phyloP scores from a whole-genome alignment of 305 asterid genomes.

The Fraxinus baroniana region DNA sequence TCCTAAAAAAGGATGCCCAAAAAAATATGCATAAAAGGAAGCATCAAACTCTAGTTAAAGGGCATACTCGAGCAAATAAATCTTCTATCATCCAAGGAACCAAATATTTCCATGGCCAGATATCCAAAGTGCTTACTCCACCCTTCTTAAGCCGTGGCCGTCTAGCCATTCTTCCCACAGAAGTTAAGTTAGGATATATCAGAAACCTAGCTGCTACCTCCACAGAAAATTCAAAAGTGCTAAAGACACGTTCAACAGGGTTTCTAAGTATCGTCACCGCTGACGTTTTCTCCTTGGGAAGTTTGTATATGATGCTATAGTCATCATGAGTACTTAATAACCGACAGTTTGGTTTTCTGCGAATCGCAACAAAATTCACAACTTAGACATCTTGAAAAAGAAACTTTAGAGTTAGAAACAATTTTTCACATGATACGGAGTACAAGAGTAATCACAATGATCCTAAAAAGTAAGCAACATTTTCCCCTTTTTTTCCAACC shows the following conservation, averaged over 20 bases:
- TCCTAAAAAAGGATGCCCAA: background rate
- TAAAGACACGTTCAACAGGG: conserved; percentile 69
- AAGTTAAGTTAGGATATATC: conserved; percentile 87
- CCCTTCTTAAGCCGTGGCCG: conserved; percentile 50
- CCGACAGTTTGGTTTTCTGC: conserved; percentile 82
- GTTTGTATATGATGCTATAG: conserved; percentile 83
- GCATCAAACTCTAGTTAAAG: conserved; percentile 18
- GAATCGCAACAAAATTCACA: conserved; percentile 18
- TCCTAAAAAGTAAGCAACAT: conserved; percentile 8
- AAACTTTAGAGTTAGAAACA: conserved; percentile 2
- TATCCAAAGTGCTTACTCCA: conserved; percentile 81
- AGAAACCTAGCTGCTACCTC: conserved; percentile 97
- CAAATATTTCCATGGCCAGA: conserved; percentile 99
- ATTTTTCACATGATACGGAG: background rate
- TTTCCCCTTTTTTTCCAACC: background rate
- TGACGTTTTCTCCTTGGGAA: conserved; percentile 75
- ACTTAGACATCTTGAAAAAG: conserved; percentile 18
- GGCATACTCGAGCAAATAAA: conserved; percentile 86
- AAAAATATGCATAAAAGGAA: conserved; percentile 13
- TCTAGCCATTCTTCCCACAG: conserved; percentile 54
- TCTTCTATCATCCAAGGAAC: conserved; percentile 99
- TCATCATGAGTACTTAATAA: conserved; percentile 91
- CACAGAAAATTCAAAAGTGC: conserved; percentile 88
- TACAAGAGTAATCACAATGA: background rate
- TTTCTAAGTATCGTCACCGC: conserved; percentile 82